Evolutionary conservation across 306 rosid species (phyloP).

Genomic region (Benincasa hispida): DNA sequence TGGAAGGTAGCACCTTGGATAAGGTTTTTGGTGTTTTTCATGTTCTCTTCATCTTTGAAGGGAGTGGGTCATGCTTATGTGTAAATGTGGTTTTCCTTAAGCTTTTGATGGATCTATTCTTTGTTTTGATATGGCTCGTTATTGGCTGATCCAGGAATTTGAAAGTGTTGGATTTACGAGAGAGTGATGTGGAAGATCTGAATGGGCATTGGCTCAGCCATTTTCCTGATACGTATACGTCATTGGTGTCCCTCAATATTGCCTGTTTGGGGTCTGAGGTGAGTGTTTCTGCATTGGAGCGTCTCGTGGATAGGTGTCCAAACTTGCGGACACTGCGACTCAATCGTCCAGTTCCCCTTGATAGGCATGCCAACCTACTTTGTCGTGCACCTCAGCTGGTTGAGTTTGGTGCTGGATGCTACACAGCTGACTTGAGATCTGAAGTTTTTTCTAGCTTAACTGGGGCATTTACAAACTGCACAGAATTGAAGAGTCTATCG

Average conservation of each 20-base stretch:
- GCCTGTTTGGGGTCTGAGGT: conserved; percentile 72
- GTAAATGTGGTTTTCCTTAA: neutral
- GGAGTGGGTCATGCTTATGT: neutral
- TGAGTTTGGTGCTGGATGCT: conserved; percentile 78
- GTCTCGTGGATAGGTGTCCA: conserved; percentile 68
- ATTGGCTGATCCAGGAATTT: conserved; percentile 48
- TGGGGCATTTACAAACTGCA: conserved; percentile 42
- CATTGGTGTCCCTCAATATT: conserved; percentile 78
- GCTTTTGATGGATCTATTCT: neutral
- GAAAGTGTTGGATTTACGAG: conserved; percentile 77
- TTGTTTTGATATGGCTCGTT: neutral
- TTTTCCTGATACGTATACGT: conserved; percentile 79
- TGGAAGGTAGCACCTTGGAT: neutral
- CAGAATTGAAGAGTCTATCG: conserved; percentile 51
- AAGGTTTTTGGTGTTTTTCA: neutral
- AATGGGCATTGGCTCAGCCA: conserved; percentile 92
- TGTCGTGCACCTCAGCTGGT: conserved; percentile 57
- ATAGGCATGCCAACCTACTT: conserved; percentile 50
- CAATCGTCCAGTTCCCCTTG: conserved; percentile 74
- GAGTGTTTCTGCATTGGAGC: conserved; percentile 69
- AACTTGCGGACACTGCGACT: conserved; percentile 73
- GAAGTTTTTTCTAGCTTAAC: conserved; percentile 48
- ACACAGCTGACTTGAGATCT: conserved; percentile 50
- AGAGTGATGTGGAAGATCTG: conserved; percentile 81
- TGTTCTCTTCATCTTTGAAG: neutral